These are phyloP conservation scores for Papiliotrema terrestris DNA, from an alignment of 1,284 basidiomycete genomes.

Conservation along the genomic window DNA sequence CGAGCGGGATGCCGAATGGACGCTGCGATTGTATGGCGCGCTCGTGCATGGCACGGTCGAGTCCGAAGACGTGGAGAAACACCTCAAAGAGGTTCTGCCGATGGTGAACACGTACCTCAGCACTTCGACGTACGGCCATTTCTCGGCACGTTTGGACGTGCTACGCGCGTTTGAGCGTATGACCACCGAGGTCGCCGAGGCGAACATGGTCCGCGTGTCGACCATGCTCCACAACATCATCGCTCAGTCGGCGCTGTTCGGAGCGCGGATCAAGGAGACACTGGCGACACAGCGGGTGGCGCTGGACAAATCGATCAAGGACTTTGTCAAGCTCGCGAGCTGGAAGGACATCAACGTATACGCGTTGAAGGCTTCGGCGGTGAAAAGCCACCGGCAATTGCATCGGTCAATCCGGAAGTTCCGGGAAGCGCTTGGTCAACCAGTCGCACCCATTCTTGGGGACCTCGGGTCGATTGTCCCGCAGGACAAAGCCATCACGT, in stretches of 20 bases:
- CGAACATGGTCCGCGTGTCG: slow-evolving; percentile 52
- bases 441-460: slow-evolving; percentile 52
- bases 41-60: slow-evolving; percentile 64
- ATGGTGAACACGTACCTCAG: slow-evolving; percentile 79
- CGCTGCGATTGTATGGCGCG: slow-evolving; percentile 87
- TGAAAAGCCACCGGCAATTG: slow-evolving; percentile 84
- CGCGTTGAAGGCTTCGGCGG: slow-evolving; percentile 87
- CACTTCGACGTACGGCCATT: slow-evolving; percentile 80
- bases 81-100: slow-evolving; percentile 64
- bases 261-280: slow-evolving; percentile 53
- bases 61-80: slow-evolving; percentile 45
- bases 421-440: slow-evolving; percentile 78
- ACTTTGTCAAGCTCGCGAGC: slow-evolving; percentile 89
- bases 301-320: slow-evolving; percentile 77
- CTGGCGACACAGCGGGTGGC: slow-evolving; percentile 60
- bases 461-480: slow-evolving; percentile 32
- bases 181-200: slow-evolving; percentile 24
- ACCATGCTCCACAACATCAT: slow-evolving; percentile 67
- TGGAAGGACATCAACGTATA: slow-evolving; percentile 98
- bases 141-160: slow-evolving; percentile 64
- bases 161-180: slow-evolving; percentile 65
- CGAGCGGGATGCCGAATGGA: slow-evolving; percentile 72
- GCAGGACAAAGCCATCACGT: slow-evolving; percentile 20
- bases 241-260: slow-evolving; percentile 66
- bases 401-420: slow-evolving; percentile 91